Evolutionary conservation across 2,329 filamentous ascomycete genomes (phyloP), one percentile per base, ranked within the genome.

Genomic region (Trichoderma sp.): DNA sequence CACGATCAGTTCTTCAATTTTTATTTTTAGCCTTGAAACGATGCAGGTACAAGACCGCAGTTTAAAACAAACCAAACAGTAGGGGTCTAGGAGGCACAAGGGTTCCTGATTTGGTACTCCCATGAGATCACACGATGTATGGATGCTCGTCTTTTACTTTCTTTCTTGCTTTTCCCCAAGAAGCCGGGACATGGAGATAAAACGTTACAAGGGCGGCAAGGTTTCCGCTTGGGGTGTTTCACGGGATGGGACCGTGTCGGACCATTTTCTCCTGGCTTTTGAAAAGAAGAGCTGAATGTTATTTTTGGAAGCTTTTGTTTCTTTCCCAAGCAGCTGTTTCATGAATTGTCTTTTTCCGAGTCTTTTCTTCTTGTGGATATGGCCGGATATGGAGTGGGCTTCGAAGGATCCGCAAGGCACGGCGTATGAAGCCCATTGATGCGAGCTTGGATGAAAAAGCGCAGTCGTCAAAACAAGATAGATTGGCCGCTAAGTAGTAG

Each of bases 301-400:
- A 43, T 30, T 49, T 39, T 24, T 21, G 26, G 7, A 43, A 18
- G 16, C 6, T 43, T n/a, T 43, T 43, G 5, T 43, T n/a, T 43
- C 18, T 43, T 43, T 43, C n/a, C 16, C 39, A 43, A 43, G 16
- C 39, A 4, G 39, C n/a, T n/a, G n/a, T n/a, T n/a, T n/a, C n/a
- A n/a, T n/a, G n/a, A n/a, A n/a, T n/a, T n/a, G n/a, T n/a, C n/a
- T n/a, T 58, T 58, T 6, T 34, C 32, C 16, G 13, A 46, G 4
- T 21, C 39, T 34, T 63, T 26, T 13, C 30, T 21, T 63, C 46
- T 39, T 43, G 13, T 34, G 61, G 61, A 56, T 65, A 24, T 46
- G 51, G 51, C 61, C 61, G 61, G 61, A 56, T 43, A 28, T 14
- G 52, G 26, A 26, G 52, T 66, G 63, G 63, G 39, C 52, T 49